phyloP scores from a whole-genome alignment of 2,329 filamentous ascomycete genomes.

The Colletotrichum chlorophyti region DNA sequence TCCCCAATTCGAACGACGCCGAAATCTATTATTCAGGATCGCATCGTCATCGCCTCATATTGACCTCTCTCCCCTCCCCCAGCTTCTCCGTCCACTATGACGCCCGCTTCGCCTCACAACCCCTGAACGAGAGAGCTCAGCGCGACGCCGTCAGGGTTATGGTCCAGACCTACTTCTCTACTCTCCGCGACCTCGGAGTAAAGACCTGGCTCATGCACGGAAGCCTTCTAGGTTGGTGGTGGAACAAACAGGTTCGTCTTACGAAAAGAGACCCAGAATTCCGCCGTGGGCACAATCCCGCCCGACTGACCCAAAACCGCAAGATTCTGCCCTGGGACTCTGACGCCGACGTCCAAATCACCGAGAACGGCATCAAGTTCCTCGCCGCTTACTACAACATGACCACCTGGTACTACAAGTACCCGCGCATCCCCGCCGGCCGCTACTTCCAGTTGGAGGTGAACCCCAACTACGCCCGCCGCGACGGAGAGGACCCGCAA shows the following conservation, averaged over 20 bases:
- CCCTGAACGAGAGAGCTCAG: slow-evolving; percentile 61
- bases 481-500: slow-evolving; percentile 40
- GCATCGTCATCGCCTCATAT: too few species aligned
- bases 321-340: slow-evolving; percentile 79
- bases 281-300: too few species aligned
- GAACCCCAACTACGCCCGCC: slow-evolving; percentile 49
- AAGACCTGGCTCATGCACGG: slow-evolving; percentile 87
- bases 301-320: not conserved
- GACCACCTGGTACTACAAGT: slow-evolving; percentile 52
- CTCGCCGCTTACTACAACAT: slow-evolving; percentile 73
- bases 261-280: not conserved
- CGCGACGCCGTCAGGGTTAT: slow-evolving; percentile 69
- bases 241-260: slow-evolving; percentile 63
- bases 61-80: too few species aligned
- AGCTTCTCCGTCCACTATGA: slow-evolving; percentile 45
- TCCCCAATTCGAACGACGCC: too few species aligned
- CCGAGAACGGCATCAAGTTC: slow-evolving; percentile 68
- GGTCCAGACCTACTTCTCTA: slow-evolving; percentile 74
- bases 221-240: slow-evolving; percentile 89
- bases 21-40: too few species aligned
- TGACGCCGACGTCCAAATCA: slow-evolving; percentile 79
- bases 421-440: slow-evolving; percentile 43
- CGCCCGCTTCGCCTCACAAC: slow-evolving; percentile 44
- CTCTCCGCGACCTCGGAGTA: slow-evolving; percentile 68
- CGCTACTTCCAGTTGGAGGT: slow-evolving; percentile 57